Base-by-base conservation (phyloP, 2,329 filamentous ascomycete species). In the Huntiella bhutanensis region DNA sequence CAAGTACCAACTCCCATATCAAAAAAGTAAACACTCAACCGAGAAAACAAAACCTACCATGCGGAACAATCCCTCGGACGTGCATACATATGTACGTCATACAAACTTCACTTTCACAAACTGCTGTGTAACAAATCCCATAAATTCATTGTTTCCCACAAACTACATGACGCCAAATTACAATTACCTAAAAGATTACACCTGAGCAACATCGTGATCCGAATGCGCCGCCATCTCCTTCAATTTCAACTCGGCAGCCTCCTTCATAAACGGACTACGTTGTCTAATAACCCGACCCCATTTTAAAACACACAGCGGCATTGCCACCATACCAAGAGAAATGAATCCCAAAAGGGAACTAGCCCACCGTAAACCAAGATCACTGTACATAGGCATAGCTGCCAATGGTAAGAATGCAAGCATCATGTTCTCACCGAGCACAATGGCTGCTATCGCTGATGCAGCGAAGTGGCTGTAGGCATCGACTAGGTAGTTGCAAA, bases 401-500 rank as follows among this genome's bases (percentile, higher is more conserved):
- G 49, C 43, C 22, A 51, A 33, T 5, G 49, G 49, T 4, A 51
- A 19, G 32, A 51, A 49, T 3, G 65, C 64, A 16, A 72, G 63
- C 37, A 67, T 61, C 3, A 64, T 51, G 47, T 71, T 70, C 55
- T 71, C 69, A 3, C 64, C 60, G 36, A 68, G 61, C 0, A 62
- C 65, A 3, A 68, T 61, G 0, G 64, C 67, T 3, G 64, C 67
- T 19, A 70, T 60, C 0, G 67, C 66, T 33, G 64, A 68, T 1
- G 61, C 68, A 3, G 67, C 65, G 49, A 68, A 70, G 43, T 62
- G 64, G 2, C 61, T 60, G 49, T 71, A 72, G 2, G 64, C 59
- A 53, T 71, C 69, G 2, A 65, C 61, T 11, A 71, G 56, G 44
- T 72, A 73, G 47, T 64, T 63, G 13, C 63, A 62, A 12, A 68